A percentile compares a stretch with the other conserved stretches of the same genome.
Evolutionary conservation across 1,284 basidiomycete genomes (phyloP).

Genomic region (Melampsora americana): DNA sequence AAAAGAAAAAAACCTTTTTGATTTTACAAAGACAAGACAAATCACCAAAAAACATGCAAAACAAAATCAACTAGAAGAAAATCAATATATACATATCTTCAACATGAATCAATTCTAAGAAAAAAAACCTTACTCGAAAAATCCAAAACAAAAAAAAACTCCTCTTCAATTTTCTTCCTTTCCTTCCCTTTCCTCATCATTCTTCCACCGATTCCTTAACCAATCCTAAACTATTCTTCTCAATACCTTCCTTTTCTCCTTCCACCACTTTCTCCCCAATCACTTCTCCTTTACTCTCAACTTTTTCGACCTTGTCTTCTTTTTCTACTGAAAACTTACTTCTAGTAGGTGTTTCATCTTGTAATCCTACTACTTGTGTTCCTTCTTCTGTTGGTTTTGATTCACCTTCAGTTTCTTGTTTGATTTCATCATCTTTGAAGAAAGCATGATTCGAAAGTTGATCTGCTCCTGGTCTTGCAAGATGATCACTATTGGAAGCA

Average conservation of each 20-base stretch:
- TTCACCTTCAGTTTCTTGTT: neutral
- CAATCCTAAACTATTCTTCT: neutral
- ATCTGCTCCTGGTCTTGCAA: conserved; percentile 73
- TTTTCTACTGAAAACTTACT: neutral
- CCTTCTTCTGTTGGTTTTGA: neutral
- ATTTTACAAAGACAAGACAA: too few species aligned
- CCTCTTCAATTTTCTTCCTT: neutral
- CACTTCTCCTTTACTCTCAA: neutral
- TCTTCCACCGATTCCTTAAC: neutral
- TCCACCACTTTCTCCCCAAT: too few species aligned
- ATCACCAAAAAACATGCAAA: too few species aligned
- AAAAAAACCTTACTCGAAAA: too few species aligned
- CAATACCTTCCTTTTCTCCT: neutral
- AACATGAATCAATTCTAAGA: too few species aligned
- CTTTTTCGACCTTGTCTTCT: neutral
- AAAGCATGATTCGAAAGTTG: conserved; percentile 74
- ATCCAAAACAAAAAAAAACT: too few species aligned
- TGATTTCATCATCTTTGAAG: conserved; percentile 1
- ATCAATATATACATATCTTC: too few species aligned
- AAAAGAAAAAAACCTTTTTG: too few species aligned
- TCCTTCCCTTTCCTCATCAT: neutral
- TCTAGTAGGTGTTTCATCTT: neutral
- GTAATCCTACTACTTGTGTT: neutral
- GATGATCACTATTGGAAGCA: conserved; percentile 60
- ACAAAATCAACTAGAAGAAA: too few species aligned